Percentiles rank a stretch among this genome's conserved stretches.
phyloP scores from a whole-genome alignment of 2,329 filamentous ascomycete genomes.

The Neonectria hederae region DNA sequence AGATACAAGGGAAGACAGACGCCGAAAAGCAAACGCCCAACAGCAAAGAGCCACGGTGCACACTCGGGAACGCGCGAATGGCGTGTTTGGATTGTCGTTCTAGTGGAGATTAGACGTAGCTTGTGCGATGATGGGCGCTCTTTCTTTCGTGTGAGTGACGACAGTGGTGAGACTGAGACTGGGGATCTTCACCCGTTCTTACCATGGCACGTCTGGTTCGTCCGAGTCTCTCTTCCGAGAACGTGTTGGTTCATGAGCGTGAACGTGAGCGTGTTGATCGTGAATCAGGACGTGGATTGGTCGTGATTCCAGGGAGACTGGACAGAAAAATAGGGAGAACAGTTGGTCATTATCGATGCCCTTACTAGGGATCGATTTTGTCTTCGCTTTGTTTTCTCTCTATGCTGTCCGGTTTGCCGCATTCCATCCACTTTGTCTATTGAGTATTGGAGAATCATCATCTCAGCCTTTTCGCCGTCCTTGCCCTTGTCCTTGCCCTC shows the following conservation, averaged over 20 bases:
- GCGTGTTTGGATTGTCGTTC: not conserved
- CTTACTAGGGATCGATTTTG: conserved; percentile 2
- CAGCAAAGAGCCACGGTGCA: conserved; percentile 19
- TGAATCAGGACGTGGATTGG: no score
- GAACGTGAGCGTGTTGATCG: not conserved
- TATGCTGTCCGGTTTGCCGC: conserved; percentile 5
- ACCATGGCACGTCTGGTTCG: not conserved
- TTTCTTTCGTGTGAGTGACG: not conserved
- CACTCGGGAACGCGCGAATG: conserved; percentile 1
- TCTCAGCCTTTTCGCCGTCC: not conserved
- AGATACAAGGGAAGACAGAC: conserved; percentile 26
- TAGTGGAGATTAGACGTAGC: conserved; percentile 17
- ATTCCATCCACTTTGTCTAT: conserved; percentile 11
- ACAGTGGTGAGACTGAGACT: conserved; percentile 7
- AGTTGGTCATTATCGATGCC: not conserved
- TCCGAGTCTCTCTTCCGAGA: not conserved
- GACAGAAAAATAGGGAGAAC: not conserved
- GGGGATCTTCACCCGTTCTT: conserved; percentile 7
- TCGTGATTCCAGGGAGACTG: conserved; percentile 5
- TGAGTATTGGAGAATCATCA: conserved; percentile 8
- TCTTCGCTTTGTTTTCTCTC: not conserved
- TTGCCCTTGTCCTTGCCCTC: not conserved
- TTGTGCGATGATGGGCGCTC: conserved; percentile 1
- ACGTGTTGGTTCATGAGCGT: not conserved
- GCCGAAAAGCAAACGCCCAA: conserved; percentile 27